Evolutionary conservation across 768 basidiomycete species (phyloP).

Genomic region (Boletus insuetus): DNA sequence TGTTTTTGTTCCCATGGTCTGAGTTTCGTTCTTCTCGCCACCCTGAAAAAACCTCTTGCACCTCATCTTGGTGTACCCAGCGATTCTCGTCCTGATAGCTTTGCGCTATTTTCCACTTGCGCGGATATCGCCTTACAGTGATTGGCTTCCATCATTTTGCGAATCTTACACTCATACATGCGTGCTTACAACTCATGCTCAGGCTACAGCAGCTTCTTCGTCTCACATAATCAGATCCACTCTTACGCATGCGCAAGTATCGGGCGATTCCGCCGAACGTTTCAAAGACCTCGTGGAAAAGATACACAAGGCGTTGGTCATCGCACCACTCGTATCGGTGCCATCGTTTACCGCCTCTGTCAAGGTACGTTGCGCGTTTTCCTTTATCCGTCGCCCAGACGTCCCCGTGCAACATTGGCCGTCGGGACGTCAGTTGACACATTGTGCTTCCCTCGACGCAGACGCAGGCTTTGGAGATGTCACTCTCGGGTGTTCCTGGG

Average conservation of each 20-base stretch:
- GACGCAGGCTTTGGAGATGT: slow-evolving; percentile 5
- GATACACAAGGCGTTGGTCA: slow-evolving; percentile 64
- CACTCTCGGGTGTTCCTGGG: not conserved
- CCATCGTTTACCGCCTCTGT: slow-evolving; percentile 4
- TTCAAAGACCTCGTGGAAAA: slow-evolving; percentile 58
- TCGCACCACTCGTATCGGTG: slow-evolving; percentile 53
- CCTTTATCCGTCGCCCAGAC: not conserved
- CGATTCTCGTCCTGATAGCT: not conserved
- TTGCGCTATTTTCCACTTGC: slow-evolving; percentile 1
- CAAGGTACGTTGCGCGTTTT: slow-evolving; percentile 16
- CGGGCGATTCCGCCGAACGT: slow-evolving; percentile 19
- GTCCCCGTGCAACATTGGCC: not conserved
- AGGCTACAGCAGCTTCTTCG: slow-evolving; percentile 5
- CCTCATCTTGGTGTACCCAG: not conserved
- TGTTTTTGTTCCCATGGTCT: not conserved
- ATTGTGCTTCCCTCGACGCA: not conserved
- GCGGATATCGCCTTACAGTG: slow-evolving; percentile 7
- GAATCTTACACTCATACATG: not conserved
- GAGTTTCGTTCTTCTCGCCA: not conserved
- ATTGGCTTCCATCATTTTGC: slow-evolving; percentile 9
- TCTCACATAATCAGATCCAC: slow-evolving; percentile 10
- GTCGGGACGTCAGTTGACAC: slow-evolving; percentile 3
- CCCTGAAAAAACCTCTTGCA: not conserved
- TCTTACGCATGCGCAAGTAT: not conserved
- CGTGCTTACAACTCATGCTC: slow-evolving; percentile 16